Conservation (phyloP, 345 rosid species). For the Citrus sp. region DNA sequence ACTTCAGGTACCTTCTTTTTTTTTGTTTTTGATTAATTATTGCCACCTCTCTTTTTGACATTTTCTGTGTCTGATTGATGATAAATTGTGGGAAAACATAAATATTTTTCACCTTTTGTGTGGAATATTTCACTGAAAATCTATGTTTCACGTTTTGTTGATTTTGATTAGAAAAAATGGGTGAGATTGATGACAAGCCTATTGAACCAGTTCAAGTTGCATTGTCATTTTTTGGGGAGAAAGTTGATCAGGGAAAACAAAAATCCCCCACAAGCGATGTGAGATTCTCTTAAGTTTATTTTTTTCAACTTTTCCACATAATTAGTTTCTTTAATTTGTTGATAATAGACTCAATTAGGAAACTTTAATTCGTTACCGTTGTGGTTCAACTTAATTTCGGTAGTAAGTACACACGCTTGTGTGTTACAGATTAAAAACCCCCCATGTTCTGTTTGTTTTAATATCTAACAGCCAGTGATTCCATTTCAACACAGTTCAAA, state of each 20-base stretch:
- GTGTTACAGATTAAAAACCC: too few relatives aligned
- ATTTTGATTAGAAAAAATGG: slow-evolving; percentile 23
- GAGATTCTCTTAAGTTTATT: neutral
- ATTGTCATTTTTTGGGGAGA: slow-evolving; percentile 34
- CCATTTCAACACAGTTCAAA: neutral
- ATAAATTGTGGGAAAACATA: neutral
- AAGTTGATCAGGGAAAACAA: slow-evolving; percentile 27
- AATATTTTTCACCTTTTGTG: neutral
- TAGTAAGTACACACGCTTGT: too few relatives aligned
- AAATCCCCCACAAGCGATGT: slow-evolving; percentile 26
- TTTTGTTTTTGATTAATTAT: neutral
- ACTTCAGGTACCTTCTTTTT: neutral
- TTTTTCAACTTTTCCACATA: neutral
- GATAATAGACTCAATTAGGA: too few relatives aligned
- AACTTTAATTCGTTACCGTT: too few relatives aligned
- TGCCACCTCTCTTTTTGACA: neutral
- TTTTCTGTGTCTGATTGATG: neutral
- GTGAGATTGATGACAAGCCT: slow-evolving; percentile 51
- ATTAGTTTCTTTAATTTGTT: too few relatives aligned
- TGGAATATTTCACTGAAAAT: neutral
- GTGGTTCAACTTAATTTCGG: too few relatives aligned
- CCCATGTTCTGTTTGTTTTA: too few relatives aligned
- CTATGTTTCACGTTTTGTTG: neutral
- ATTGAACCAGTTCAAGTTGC: slow-evolving; percentile 55
- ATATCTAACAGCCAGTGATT: too few relatives aligned